Base-by-base conservation (phyloP, 805 yeast genomes). In the Saccharomycopsis vini region DNA sequence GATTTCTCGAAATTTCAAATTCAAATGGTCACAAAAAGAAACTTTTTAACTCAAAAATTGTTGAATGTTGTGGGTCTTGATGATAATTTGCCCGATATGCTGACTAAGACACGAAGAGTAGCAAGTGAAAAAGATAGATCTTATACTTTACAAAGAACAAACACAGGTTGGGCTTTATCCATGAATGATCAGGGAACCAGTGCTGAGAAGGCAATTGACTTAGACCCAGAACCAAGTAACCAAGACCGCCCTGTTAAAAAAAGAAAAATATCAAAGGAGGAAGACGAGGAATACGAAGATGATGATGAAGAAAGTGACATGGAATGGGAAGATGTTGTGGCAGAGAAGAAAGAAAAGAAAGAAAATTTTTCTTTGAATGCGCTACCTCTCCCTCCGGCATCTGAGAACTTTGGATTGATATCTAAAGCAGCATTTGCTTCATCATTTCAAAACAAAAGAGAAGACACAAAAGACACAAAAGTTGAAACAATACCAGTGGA, bases 1-100 rank as follows among this genome's bases (percentile, higher is more conserved):
- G 96, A 88, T 48, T 92, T 92, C 55, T 88, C 97, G 15, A 80
- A 74, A 54, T 92, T 92, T 60, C 99, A 92, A 60, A 85, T 92
- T 49, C 79, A 84, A 53, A 84, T 90, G 75, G 97, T 92, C 1
- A 83, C 86, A 52, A 87, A 87, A 58, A 71, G 99, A 49, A 92
- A 92, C 59, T 88, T 75, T 57, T 79, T 82, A 52, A 90, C 98
- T 0, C 97, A 92, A 61, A 72, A 77, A 51, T 66, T 92, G 31
- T 81, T 92, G 85, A 79, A 79, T 50, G 77, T 82, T 1, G 74
- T 85, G 6, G 97, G 97, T 0, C 71, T 85, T 77, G 83, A 81
- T 30, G 77, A 68, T 34, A 55, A 53, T 31, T 18, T 57, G 12
- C 67, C 69, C 4, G 69, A 63, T 43, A 54, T 51, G 3, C 56